Conservation (phyloP, 176 grass and related monocot species). For the Oryza glumipatula region DNA sequence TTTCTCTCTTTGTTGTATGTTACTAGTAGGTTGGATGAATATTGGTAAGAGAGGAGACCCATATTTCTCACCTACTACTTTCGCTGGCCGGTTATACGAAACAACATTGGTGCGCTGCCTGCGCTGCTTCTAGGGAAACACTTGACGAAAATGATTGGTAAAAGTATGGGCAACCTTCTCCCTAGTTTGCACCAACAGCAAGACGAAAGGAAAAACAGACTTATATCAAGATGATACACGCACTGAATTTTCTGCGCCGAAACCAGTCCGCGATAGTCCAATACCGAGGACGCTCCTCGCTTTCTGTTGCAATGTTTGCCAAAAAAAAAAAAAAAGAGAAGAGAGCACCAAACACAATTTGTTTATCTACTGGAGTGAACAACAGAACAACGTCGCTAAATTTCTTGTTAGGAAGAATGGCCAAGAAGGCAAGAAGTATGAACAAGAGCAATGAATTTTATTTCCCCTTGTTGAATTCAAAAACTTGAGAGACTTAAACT, state of each 20-base stretch:
- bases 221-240: not conserved
- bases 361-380: slow-evolving; percentile 39
- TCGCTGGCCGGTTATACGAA: not conserved
- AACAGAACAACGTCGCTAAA: slow-evolving; percentile 32
- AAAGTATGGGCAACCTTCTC: slow-evolving; percentile 43
- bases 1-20: too few species aligned
- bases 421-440: slow-evolving; percentile 69
- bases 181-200: slow-evolving; percentile 12
- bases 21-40: slow-evolving; percentile 26
- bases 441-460: slow-evolving; percentile 40
- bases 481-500: slow-evolving; percentile 43
- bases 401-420: slow-evolving; percentile 56
- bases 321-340: not conserved
- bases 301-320: slow-evolving; percentile 33
- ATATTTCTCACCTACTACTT: slow-evolving; percentile 51
- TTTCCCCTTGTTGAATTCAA: slow-evolving; percentile 39
- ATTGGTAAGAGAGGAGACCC: not conserved
- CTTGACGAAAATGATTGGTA: slow-evolving; percentile 2
- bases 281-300: slow-evolving; percentile 23
- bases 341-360: slow-evolving; percentile 26
- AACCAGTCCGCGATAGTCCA: not conserved
- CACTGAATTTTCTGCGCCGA: slow-evolving; percentile 8
- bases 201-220: slow-evolving; percentile 28
- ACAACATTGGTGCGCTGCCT: slow-evolving; percentile 1
- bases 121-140: slow-evolving; percentile 5